Conservation (phyloP, 148 eudicot genomes). For the Chenopodium quinoa region DNA sequence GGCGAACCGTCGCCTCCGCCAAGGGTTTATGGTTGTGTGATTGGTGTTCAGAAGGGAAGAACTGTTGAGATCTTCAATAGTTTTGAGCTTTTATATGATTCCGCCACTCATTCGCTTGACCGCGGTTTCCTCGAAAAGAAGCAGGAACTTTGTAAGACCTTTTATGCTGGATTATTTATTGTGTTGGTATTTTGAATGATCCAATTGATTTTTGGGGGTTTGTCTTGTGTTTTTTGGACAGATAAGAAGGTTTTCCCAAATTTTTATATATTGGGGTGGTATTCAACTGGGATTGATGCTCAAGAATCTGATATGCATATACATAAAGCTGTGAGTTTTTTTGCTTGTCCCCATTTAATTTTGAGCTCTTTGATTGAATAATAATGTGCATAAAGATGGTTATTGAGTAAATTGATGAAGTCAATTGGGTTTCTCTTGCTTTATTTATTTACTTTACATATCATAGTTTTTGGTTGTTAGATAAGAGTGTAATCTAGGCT, state of each 20-base stretch:
- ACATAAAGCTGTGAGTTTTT: conserved; percentile 73
- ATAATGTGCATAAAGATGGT: background rate
- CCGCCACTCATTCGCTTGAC: conserved; percentile 53
- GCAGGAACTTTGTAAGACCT: conserved; percentile 79
- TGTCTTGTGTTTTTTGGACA: conserved; percentile 28
- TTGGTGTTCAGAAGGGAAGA: conserved; percentile 78
- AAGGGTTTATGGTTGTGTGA: conserved; percentile 82
- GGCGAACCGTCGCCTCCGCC: conserved; percentile 26
- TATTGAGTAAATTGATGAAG: background rate
- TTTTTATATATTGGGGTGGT: conserved; percentile 90
- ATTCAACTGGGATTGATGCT: conserved; percentile 88
- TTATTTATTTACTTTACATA: too few relatives aligned
- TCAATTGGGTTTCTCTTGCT: background rate
- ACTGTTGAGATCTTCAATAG: conserved; percentile 96
- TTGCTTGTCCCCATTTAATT: background rate
- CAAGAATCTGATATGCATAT: conserved; percentile 87
- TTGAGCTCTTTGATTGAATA: background rate
- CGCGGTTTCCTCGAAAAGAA: conserved; percentile 79
- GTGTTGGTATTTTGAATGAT: background rate
- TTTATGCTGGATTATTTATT: background rate
- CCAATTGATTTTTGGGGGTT: background rate
- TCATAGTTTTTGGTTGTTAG: background rate
- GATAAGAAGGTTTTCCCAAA: conserved; percentile 93
- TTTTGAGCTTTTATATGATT: conserved; percentile 74
- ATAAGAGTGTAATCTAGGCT: background rate